These are phyloP conservation scores for Kazachstania africana DNA, from an alignment of 805 yeast genomes.

Conservation along the genomic window DNA sequence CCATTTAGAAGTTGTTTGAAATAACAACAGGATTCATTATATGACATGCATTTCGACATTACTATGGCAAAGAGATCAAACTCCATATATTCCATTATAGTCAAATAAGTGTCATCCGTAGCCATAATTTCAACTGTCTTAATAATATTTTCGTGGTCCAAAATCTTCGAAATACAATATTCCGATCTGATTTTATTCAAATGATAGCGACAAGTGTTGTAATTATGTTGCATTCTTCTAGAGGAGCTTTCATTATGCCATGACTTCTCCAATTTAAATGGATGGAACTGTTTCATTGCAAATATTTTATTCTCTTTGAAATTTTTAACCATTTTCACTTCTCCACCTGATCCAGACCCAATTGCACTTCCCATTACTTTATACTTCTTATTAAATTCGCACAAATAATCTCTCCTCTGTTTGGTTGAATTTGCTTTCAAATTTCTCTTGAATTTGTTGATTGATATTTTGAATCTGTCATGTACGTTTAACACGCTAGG, in stretches of 20 bases:
- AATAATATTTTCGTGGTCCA: slow-evolving; percentile 79
- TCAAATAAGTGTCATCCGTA: slow-evolving; percentile 73
- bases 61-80: slow-evolving; percentile 88
- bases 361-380: slow-evolving; percentile 63
- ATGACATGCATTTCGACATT: slow-evolving; percentile 79
- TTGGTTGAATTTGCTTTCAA: background rate
- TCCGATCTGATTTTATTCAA: slow-evolving; percentile 87
- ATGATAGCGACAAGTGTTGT: too few species aligned
- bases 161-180: slow-evolving; percentile 83
- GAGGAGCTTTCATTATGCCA: too few species aligned
- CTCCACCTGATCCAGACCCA: slow-evolving; percentile 94
- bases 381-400: slow-evolving; percentile 26
- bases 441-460: background rate
- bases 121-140: slow-evolving; percentile 76
- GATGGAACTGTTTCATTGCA: slow-evolving; percentile 83
- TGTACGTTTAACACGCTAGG: background rate
- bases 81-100: slow-evolving; percentile 89
- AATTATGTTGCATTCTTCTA: background rate
- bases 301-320: slow-evolving; percentile 55
- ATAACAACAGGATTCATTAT: slow-evolving; percentile 73
- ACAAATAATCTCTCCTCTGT: background rate
- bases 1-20: slow-evolving; percentile 79
- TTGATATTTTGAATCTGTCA: background rate
- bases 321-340: slow-evolving; percentile 64
- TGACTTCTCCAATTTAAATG: slow-evolving; percentile 41